phyloP scores from a whole-genome alignment of 2,329 filamentous ascomycete genomes.

The Pseudophaeomoniella oleicola region DNA sequence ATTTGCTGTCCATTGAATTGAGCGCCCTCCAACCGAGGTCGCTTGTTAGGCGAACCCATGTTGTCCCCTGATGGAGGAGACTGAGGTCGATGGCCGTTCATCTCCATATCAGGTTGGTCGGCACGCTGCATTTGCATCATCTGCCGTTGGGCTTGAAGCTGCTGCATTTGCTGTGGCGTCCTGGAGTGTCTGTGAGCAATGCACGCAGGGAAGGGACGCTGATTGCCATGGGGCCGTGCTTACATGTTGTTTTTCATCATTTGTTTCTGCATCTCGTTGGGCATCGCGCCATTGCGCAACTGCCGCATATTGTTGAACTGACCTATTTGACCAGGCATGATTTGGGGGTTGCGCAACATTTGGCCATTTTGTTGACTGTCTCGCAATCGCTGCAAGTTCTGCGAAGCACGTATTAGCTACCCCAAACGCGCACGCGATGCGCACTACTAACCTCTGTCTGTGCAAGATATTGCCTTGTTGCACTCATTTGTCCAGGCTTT shows the following conservation, averaged over 20 bases:
- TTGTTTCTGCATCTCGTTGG: constrained; percentile 7
- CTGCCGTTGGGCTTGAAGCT: constrained; percentile 30
- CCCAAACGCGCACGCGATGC: not conserved
- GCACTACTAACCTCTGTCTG: constrained; percentile 58
- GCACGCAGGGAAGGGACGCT: not conserved
- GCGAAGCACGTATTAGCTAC: constrained; percentile 6
- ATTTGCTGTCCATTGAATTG: constrained; percentile 64
- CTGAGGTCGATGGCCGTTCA: constrained; percentile 62
- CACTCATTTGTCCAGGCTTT: constrained; percentile 26
- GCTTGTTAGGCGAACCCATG: constrained; percentile 82
- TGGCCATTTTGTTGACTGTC: constrained; percentile 61
- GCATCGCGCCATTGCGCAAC: constrained; percentile 10
- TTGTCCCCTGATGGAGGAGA: constrained; percentile 77
- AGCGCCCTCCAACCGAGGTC: constrained; percentile 60
- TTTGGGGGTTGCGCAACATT: constrained; percentile 45
- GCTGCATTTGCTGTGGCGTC: constrained; percentile 10
- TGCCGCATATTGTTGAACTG: constrained; percentile 4
- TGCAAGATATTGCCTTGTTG: constrained; percentile 58
- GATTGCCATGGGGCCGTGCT: constrained; percentile 1
- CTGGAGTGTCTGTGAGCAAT: constrained; percentile 4
- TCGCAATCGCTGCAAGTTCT: constrained; percentile 34
- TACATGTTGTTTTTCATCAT: constrained; percentile 10
- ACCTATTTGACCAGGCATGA: not conserved
- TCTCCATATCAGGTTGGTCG: constrained; percentile 75
- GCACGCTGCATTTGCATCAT: constrained; percentile 75